Conservation (phyloP, 768 basidiomycete species). For the Sporobolomyces phaffii region DNA sequence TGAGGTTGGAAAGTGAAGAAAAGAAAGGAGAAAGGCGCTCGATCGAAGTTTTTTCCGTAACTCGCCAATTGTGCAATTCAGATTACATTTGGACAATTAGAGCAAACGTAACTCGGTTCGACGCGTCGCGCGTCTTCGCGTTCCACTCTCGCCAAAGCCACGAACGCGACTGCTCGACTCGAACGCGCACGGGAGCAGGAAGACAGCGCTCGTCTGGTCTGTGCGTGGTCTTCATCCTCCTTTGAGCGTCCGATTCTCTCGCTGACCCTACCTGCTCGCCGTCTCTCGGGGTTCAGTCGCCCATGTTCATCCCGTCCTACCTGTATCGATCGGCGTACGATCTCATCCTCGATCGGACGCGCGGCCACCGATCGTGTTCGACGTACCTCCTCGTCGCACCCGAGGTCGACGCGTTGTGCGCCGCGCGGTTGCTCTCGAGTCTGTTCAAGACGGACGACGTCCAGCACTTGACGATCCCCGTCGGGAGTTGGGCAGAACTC, state of each 20-base stretch:
- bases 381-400: conserved; percentile 80
- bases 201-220: too few relatives aligned
- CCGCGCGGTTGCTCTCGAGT: conserved; percentile 78
- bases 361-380: conserved; percentile 54
- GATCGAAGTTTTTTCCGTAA: background rate
- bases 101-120: too few relatives aligned
- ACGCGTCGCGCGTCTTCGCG: background rate
- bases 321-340: conserved; percentile 65
- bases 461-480: conserved; percentile 79
- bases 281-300: background rate
- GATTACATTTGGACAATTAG: too few relatives aligned
- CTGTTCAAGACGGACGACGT: conserved; percentile 91
- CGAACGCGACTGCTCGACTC: background rate
- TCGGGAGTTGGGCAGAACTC: conserved; percentile 75
- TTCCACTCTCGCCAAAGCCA: background rate
- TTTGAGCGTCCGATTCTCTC: too few relatives aligned
- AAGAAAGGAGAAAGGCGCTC: background rate
- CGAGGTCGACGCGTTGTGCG: conserved; percentile 87
- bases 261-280: too few relatives aligned
- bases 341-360: conserved; percentile 53
- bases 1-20: background rate
- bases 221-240: too few relatives aligned
- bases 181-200: too few relatives aligned
- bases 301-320: conserved; percentile 17
- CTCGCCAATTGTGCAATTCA: too few relatives aligned